These are phyloP conservation scores for Triangularia setosa DNA, from an alignment of 2,329 filamentous ascomycete genomes.

Conservation along the genomic window DNA sequence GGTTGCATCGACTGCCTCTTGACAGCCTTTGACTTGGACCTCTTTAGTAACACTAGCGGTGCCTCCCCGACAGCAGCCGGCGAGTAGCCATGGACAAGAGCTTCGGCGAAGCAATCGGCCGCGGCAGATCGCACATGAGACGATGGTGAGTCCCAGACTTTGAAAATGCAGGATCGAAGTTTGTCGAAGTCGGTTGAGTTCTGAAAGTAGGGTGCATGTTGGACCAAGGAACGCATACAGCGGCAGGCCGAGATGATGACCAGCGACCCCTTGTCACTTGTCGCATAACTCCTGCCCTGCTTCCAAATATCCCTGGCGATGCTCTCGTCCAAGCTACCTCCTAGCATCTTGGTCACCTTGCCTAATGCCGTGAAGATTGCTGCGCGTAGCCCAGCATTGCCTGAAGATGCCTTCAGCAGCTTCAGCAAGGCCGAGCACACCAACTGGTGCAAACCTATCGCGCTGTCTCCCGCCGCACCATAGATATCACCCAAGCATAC, in stretches of 20 bases:
- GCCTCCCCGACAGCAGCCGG: constrained; percentile 49
- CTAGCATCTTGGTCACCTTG: constrained; percentile 73
- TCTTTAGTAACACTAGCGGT: constrained; percentile 61
- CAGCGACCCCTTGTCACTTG: constrained; percentile 75
- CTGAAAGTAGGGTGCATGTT: constrained; percentile 75
- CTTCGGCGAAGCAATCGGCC: constrained; percentile 77
- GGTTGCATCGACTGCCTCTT: constrained; percentile 55
- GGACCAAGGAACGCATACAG: constrained; percentile 70
- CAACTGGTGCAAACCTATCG: constrained; percentile 75
- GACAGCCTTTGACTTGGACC: constrained; percentile 56
- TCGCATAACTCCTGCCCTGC: constrained; percentile 71
- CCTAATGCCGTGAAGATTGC: constrained; percentile 71
- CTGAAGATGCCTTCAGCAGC: constrained; percentile 72
- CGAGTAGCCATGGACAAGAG: constrained; percentile 77
- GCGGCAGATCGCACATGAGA: constrained; percentile 77
- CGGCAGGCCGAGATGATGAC: constrained; percentile 76
- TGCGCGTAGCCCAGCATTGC: constrained; percentile 76
- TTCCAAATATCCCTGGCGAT: constrained; percentile 93
- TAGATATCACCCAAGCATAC: constrained; percentile 86
- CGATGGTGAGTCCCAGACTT: constrained; percentile 75
- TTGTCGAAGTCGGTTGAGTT: constrained; percentile 89
- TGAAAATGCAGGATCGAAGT: constrained; percentile 77
- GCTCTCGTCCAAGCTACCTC: constrained; percentile 73
- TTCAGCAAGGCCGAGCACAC: constrained; percentile 70
- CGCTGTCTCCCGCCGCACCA: constrained; percentile 88